Conservation (phyloP, 306 rosid genomes). For the Arachis hypogaea region DNA sequence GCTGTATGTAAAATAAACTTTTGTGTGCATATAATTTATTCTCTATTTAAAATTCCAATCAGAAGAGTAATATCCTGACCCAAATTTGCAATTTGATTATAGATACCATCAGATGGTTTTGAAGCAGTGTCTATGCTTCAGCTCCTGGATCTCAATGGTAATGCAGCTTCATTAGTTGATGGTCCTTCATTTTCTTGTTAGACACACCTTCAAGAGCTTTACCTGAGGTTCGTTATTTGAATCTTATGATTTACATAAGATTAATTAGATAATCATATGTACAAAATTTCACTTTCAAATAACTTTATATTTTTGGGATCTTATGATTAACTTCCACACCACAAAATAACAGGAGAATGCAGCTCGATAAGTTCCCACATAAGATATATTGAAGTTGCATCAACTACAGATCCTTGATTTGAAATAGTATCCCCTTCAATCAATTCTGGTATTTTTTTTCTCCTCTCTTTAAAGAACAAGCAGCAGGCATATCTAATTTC, state of each 20-base stretch:
- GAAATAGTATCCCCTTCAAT: conserved; percentile 85
- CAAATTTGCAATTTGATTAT: conserved; percentile 31
- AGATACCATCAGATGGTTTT: conserved; percentile 88
- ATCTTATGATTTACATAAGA: conserved; percentile 32
- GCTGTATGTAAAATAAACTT: conserved; percentile 19
- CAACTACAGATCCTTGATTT: conserved; percentile 72
- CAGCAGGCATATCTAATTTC: conserved; percentile 15
- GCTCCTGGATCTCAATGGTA: conserved; percentile 81
- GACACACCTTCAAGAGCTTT: conserved; percentile 80
- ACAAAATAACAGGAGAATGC: conserved; percentile 71
- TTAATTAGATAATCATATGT: conserved; percentile 16
- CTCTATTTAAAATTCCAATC: conserved; percentile 24
- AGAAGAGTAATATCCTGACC: conserved; percentile 37
- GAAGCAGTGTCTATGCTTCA: conserved; percentile 73
- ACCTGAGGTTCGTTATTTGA: conserved; percentile 70
- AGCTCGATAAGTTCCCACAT: conserved; percentile 62
- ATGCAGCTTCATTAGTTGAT: conserved; percentile 60
- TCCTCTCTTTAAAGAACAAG: conserved; percentile 11
- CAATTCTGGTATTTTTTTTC: conserved; percentile 62
- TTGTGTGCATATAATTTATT: conserved; percentile 15
- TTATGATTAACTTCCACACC: conserved; percentile 38
- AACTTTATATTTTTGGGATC: conserved; percentile 19
- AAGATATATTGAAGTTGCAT: conserved; percentile 67
- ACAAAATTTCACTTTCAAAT: neutral
- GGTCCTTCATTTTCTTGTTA: conserved; percentile 70